A percentile compares a stretch with the other conserved stretches of the same genome.
Evolutionary conservation across 352 stramenopile genomes (phyloP).

Genomic region (Phytophthora brassicae): DNA sequence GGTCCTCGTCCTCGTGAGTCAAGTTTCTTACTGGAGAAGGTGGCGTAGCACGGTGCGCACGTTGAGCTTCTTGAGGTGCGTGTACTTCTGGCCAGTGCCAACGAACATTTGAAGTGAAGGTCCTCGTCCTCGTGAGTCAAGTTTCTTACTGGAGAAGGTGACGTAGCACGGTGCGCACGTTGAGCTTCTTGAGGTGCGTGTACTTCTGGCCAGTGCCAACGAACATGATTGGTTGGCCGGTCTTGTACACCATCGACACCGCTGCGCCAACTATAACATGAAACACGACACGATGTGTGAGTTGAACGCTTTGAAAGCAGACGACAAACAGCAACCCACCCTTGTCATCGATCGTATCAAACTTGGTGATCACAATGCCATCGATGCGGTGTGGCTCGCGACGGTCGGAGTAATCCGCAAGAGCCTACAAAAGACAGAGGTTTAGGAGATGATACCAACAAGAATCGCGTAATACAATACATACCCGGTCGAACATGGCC

Average conservation of each 20-base stretch:
- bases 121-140: too few relatives aligned
- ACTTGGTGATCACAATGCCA: constrained; percentile 99
- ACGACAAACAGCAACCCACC: constrained; percentile 35
- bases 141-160: too few relatives aligned
- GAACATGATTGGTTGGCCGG: constrained; percentile 98
- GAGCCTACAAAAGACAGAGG: constrained; percentile 44
- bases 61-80: constrained; percentile 98
- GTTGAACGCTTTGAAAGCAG: neutral
- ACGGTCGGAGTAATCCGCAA: constrained; percentile 89
- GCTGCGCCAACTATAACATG: constrained; percentile 94
- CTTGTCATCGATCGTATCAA: constrained; percentile 99
- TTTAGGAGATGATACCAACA: constrained; percentile 5
- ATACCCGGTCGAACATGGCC: constrained; percentile 92
- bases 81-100: constrained; percentile 99
- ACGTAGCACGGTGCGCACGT: constrained; percentile 95
- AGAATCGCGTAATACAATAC: constrained; percentile 3
- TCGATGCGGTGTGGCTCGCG: constrained; percentile 93
- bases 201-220: constrained; percentile 99
- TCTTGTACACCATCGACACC: constrained; percentile 99
- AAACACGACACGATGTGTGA: constrained; percentile 2
- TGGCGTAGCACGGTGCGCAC: constrained; percentile 90
- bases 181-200: constrained; percentile 98
- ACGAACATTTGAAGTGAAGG: too few relatives aligned
- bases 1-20: neutral
- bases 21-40: constrained; percentile 85